Evolutionary conservation across 139 green algal species (phyloP), one percentile per base, ranked within the genome.

Genomic region (Microglena sp.): DNA sequence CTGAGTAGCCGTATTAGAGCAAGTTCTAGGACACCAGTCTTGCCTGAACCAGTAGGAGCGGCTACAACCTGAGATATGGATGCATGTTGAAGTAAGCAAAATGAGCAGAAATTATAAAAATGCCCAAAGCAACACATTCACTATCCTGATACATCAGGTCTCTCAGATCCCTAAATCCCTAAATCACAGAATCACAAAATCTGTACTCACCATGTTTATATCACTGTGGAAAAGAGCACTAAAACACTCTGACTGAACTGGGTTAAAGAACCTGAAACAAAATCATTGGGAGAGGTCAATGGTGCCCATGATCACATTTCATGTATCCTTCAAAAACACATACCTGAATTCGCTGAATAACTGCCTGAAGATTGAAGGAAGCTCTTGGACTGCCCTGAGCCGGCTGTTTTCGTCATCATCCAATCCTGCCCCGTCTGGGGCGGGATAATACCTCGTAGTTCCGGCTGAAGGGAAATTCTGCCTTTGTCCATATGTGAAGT

Each of bases 1-100:
- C 60, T 73, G 29, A 95, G 56, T 64, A 94, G 33, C 0, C 81
- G 68, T 31, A 96, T 60, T n/a, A 96, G 82, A 0, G 83, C 86
- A 44, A 97, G 83, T 78, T 98, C 93, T 78, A 98, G 81, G 1
- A 97, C 71, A 1, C 88, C 88, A 1, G 92, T 98, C 67, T 98
- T 98, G 56, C 93, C 93, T 54, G 77, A 81, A 6, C 89, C 92
- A 24, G 89, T 96, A 0, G 89, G 89, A 1, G 89, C 83, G 6
- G 85, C 77, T 1, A 93, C 74, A 2, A 94, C 83, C 81, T 87
- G 80, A 34, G 77, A 63, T 60, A 24, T 26, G 54, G 7, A 5
- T 31, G 55, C 43, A 3, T 11, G 35, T 27, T 50, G 46, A 34
- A 30, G 56, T 33, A 18, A 28, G 55, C 27, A 21, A 21, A 31